Evolutionary conservation across 192 early-diverging fungal genomes (phyloP), one percentile per base, ranked within the genome.

Genomic region (Coemansia sp.): DNA sequence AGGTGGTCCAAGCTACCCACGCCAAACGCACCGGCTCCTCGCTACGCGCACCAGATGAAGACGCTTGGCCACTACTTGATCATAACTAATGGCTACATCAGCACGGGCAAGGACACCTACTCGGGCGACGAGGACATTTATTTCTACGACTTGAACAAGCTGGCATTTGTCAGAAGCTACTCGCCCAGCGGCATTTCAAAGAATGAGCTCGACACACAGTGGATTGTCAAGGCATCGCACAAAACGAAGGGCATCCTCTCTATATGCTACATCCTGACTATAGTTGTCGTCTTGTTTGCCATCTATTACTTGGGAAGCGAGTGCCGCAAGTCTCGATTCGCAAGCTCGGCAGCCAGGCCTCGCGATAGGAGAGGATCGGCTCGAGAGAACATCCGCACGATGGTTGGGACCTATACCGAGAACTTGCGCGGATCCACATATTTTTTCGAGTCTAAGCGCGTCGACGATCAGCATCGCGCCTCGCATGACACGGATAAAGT

Each of bases 31-130:
- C 77, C 77, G 2, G 53, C 20, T 1, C 65, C 68, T 6, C 71
- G 77, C 29, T 80, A 80, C 27, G 77, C 77, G n/a, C 77, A 80
- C 36, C 68, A 80, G 39, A 80, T 80, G 72, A 71, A 80, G 59
- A 65, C 68, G 0, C 51, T 80, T 2, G 77, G 77, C 19, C 45
- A 80, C 45, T 75, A 74, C 37, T 62, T 80, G 2, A 54, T 74
- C 3, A 60, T 80, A 11, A 80, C 77, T 0, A 60, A 80, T 25
- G 77, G 77, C 10, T 80, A 53, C 29, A 54, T 74, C 29, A 22
- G 19, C 43, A 47, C n/a, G 2, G 63, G 43, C 19, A 56, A 57
- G n/a, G 58, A 15, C 17, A 57, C 14, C 3, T 59, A 41, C 29
- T 37, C 14, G 1, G 74, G 74, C 20, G 74, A 76, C 32, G 5